phyloP scores from a whole-genome alignment of 2,329 filamentous ascomycete species.

The Penicillium decumbens region DNA sequence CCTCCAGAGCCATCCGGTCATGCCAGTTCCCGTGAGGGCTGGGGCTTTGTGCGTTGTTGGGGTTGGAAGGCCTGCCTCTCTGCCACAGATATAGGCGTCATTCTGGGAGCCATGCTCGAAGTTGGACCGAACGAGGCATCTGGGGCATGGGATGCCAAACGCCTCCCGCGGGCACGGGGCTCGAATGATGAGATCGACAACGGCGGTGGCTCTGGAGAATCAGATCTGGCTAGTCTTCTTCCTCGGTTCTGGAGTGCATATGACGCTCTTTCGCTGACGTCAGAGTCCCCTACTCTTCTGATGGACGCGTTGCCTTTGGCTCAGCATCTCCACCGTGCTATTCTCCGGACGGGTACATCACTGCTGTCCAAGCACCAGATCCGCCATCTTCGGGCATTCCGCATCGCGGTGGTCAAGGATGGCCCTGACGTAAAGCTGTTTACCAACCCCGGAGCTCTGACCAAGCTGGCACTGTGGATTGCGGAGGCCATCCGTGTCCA shows the following conservation, averaged over 20 bases:
- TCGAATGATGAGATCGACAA: conserved; percentile 18
- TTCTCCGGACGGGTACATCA: conserved; percentile 85
- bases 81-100: conserved; percentile 88
- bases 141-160: conserved; percentile 32
- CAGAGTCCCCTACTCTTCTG: conserved; percentile 48
- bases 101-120: conserved; percentile 87
- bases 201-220: conserved; percentile 18
- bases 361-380: conserved; percentile 93
- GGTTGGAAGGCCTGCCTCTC: conserved; percentile 93
- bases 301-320: conserved; percentile 77
- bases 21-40: conserved; percentile 76
- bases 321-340: conserved; percentile 84
- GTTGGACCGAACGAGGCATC: conserved; percentile 57
- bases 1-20: conserved; percentile 69
- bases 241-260: conserved; percentile 57
- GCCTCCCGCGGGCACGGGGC: conserved; percentile 20
- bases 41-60: conserved; percentile 97
- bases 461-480: conserved; percentile 90
- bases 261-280: conserved; percentile 50
- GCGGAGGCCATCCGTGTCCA: conserved; percentile 87
- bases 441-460: conserved; percentile 84
- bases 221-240: conserved; percentile 33
- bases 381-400: conserved; percentile 83
- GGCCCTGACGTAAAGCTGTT: conserved; percentile 89
- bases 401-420: conserved; percentile 93